Conservation (phyloP, 179 eudicot genomes). For the Kewa caespitosa region DNA sequence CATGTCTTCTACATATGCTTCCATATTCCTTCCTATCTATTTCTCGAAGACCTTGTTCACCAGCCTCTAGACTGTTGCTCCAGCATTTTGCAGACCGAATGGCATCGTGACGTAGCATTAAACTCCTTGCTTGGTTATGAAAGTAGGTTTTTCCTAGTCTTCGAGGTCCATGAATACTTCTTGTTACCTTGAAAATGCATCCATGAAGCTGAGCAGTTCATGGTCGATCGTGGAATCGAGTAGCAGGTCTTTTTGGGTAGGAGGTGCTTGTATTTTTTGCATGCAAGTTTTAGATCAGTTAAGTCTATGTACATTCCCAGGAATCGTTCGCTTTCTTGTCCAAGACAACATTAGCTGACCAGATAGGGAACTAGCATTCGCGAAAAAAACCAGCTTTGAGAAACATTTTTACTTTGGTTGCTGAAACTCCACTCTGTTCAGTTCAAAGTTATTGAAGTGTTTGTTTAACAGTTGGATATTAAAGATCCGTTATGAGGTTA, state of each 20-base stretch:
- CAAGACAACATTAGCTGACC: neutral
- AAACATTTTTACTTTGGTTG: neutral
- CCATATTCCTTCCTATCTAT: neutral
- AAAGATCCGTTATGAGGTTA: neutral
- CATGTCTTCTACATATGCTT: neutral
- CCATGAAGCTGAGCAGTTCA: neutral
- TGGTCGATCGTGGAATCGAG: neutral
- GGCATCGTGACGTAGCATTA: constrained; percentile 5
- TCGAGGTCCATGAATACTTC: neutral
- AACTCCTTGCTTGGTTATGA: neutral
- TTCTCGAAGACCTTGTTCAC: neutral
- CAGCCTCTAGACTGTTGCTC: neutral
- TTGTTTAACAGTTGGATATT: neutral
- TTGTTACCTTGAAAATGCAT: constrained; percentile 11
- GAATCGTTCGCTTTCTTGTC: neutral
- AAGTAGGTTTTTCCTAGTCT: neutral
- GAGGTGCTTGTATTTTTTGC: neutral
- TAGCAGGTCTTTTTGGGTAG: neutral
- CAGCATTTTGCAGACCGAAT: constrained; percentile 1
- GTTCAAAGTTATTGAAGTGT: no score
- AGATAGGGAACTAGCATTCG: neutral
- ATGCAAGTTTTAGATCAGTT: neutral
- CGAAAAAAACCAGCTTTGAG: neutral
- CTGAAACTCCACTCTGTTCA: neutral
- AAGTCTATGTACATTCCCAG: constrained; percentile 13